Evolutionary conservation across 306 rosid species (phyloP), one percentile per base, ranked within the genome.

Genomic region (Aeschynomene evenia): DNA sequence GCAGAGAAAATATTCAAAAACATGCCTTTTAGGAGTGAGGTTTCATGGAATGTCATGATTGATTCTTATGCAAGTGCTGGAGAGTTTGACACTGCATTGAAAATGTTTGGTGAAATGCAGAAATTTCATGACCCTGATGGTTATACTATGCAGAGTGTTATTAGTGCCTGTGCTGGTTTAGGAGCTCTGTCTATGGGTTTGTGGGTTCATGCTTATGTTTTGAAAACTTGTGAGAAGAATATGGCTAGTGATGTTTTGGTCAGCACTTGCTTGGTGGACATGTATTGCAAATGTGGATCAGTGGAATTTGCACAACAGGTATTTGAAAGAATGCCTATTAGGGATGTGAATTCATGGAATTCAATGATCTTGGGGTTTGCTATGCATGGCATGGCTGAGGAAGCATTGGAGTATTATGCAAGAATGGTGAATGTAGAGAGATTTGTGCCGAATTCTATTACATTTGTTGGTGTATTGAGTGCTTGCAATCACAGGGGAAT

Each of bases 211-310:
- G 85, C 84, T 57, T 90, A 82, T 82, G 16, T 82, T 40, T 68
- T 88, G 79, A 88, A 79, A 33, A 87, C 31, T 74, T 40, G 68
- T 57, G 82, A 63, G 10, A 40, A 29, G 18, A 66, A 34, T 11
- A 26, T 84, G 24, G 72, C 52, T 36, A 18, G 4, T 52, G 86
- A 90, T 78, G 84, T 83, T 48, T 79, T 79, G 68, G 69, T 88
- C 14, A 83, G 85, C 52, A 75, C 84, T 75, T 73, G 88, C 29
- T 85, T 86, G 79, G 89, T 92, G 68, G 88, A 90, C 68, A 86
- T 89, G 98, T 92, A 89, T 52, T 84, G 88, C 67, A 92, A 86
- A 63, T 86, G 96, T 77, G 96, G 96, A 51, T 77, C 79, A 2
- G 46, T 88, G 67, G 88, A 80, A 72, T 36, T 89, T 51, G 98